A percentile compares a stretch with the other conserved stretches of the same genome.
Conservation (phyloP, 768 basidiomycete genomes). For the Psilocybe cyanescens region DNA sequence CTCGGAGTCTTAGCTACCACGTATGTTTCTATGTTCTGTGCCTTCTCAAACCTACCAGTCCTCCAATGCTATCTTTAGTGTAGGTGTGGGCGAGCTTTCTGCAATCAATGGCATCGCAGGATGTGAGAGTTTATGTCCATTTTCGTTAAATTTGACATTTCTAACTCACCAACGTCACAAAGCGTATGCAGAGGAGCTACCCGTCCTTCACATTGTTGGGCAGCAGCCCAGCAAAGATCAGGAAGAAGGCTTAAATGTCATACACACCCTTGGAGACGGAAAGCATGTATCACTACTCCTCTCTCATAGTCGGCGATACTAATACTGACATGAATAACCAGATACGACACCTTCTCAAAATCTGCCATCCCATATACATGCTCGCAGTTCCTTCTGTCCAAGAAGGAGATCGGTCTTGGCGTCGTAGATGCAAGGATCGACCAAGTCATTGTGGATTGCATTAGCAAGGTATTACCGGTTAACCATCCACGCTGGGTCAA, state of each 20-base stretch:
- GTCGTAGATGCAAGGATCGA: slow-evolving; percentile 8
- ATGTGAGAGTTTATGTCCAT: slow-evolving; percentile 1
- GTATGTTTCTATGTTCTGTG: slow-evolving; percentile 5
- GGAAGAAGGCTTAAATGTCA: background rate
- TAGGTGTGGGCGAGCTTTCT: slow-evolving; percentile 18
- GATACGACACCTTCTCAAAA: slow-evolving; percentile 11
- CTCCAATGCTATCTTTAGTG: background rate
- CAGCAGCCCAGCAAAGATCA: slow-evolving; percentile 7
- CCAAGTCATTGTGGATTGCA: slow-evolving; percentile 15
- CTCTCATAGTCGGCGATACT: background rate
- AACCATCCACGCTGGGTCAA: background rate
- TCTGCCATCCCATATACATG: slow-evolving; percentile 10
- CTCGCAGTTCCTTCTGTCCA: slow-evolving; percentile 9
- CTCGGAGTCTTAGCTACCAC: slow-evolving; percentile 14
- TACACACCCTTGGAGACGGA: slow-evolving; percentile 17
- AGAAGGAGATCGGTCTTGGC: slow-evolving; percentile 8
- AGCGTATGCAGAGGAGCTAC: slow-evolving; percentile 18
- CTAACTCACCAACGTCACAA: background rate
- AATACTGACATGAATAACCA: background rate
- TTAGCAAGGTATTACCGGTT: slow-evolving; percentile 11
- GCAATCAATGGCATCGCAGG: slow-evolving; percentile 18
- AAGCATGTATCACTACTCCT: slow-evolving; percentile 6
- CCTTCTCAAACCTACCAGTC: background rate
- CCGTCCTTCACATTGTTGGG: slow-evolving; percentile 16
- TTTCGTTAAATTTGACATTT: background rate